Base-by-base conservation (phyloP, 225 moss, liverwort and hornwort species). In the Sphagnum contortum region DNA sequence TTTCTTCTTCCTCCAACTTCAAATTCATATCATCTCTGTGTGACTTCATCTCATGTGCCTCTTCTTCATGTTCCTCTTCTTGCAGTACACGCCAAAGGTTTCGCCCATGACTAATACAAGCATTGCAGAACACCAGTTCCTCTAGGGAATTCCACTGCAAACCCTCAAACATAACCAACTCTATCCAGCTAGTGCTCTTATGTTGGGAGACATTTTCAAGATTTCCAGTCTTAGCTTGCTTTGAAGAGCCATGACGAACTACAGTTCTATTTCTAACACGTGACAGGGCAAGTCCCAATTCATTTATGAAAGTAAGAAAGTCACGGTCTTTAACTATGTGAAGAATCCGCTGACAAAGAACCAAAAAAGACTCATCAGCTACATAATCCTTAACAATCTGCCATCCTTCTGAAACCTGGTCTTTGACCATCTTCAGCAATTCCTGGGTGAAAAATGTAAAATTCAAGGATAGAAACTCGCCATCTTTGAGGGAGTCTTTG, bases 31-130 rank as follows among this genome's bases (percentile, higher is more conserved):
- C 13, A 11, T 49, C 64, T 3, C 48, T 59, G 49, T 91, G 72
- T 59, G 62, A 58, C 46, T 75, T 79, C 48, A 86, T 57, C 13
- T 62, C 59, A 57, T 9, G 61, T 52, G 71, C 71, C 9, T 78
- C 80, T 67, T 88, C 91, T 74, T 86, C 73, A 57, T 88, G 77
- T 48, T 91, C 93, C 57, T 89, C 93, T 45, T 87, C 81, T 55
- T 79, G 78, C 57, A 89, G 50, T 50, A 90, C 63, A 29, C 81
- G 83, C 60, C 68, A 68, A 6, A 98, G 74, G 29, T 83, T 80
- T 63, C 93, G 73, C 71, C 86, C 74, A 66, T 89, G 69, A 8
- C 76, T 68, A 45, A 80, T 64, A 76, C 89, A 93, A 44, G 93
- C 89, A 67, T 84, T 90, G 72, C 77, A 79, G 62, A 93, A 79